Evolutionary conservation across 768 basidiomycete species (phyloP).

Genomic region (Gautieria morchelliformis): DNA sequence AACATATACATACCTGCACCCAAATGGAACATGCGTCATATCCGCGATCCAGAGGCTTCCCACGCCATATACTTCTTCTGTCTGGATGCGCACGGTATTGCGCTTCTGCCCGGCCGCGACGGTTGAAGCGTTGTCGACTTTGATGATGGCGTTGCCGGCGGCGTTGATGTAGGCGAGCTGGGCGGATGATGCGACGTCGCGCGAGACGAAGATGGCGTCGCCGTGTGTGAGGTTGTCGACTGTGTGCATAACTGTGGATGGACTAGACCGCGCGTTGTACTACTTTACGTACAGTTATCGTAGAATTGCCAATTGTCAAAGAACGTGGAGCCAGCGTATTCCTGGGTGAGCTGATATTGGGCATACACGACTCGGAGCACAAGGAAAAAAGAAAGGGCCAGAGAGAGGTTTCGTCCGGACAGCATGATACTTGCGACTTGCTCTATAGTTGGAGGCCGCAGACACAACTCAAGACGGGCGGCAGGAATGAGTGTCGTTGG

Average conservation of each 20-base stretch:
- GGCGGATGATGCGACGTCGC: constrained; percentile 1
- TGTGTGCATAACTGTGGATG: constrained; percentile 16
- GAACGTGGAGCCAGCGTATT: constrained; percentile 52
- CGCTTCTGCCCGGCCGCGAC: constrained; percentile 40
- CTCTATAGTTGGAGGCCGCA: too few relatives aligned
- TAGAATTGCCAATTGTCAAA: constrained; percentile 65
- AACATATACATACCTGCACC: neutral
- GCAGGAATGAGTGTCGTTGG: too few relatives aligned
- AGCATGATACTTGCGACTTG: neutral
- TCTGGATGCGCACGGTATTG: constrained; percentile 54
- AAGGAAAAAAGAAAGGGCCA: neutral
- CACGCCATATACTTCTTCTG: constrained; percentile 42
- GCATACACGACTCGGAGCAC: neutral
- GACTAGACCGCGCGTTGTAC: neutral
- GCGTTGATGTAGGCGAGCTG: constrained; percentile 13
- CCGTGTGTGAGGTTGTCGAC: constrained; percentile 67
- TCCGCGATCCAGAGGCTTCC: constrained; percentile 60
- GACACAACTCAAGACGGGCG: too few relatives aligned
- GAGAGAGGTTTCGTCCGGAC: neutral
- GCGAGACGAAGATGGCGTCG: constrained; percentile 31
- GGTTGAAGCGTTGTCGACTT: constrained; percentile 16
- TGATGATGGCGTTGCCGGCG: constrained; percentile 15
- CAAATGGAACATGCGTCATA: constrained; percentile 52
- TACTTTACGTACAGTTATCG: constrained; percentile 34
- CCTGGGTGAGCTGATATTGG: constrained; percentile 41